Evolutionary conservation across 2,329 filamentous ascomycete species (phyloP), one percentile per base, ranked within the genome.

Genomic region (Diplocarpon rosae): DNA sequence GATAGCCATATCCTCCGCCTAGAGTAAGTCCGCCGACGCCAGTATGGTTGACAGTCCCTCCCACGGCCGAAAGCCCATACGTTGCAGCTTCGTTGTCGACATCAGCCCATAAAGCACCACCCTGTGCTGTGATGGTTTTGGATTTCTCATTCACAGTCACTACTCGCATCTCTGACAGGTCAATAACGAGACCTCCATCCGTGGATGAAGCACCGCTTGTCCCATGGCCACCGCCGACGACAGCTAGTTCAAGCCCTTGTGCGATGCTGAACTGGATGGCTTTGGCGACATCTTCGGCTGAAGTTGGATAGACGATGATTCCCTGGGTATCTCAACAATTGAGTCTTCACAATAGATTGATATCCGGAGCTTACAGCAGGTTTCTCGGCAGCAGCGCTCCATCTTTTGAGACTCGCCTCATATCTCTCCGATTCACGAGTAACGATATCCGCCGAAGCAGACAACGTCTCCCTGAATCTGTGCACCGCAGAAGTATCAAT

Each of bases 1-100:
- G 62, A 60, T 70, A 70, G 1, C 78, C 76, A 54, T 75, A 76
- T 10, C 55, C 55, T 10, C 53, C 53, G 13, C 52, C 53, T 12
- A 57, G 43, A 2, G 51, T 51, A 2, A 52, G 24, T 1, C 52
- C 55, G 1, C 52, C 52, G 14, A 57, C 38, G 7, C 53, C 52
- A 35, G 16, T 35, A 34, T 27, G 42, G 24, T 48, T 50, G 15
- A 56, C 50, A n/a, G 48, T 52, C 0, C 56, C 56, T 5, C 54
- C 54, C 5, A 58, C 56, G 24, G 44, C 40, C 11, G 54, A 54
- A 30, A 58, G 44, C 4, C 33, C 47, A 27, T 45, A 42, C 20
- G 50, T 48, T 3, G 39, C 51, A 35, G 48, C 46, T 28, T 41
- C 51, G 9, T n/a, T 15, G 38, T 58, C 48, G 24, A 58, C 50